Evolutionary conservation across 257 asterid species (phyloP).

Genomic region (Capsicum baccatum): DNA sequence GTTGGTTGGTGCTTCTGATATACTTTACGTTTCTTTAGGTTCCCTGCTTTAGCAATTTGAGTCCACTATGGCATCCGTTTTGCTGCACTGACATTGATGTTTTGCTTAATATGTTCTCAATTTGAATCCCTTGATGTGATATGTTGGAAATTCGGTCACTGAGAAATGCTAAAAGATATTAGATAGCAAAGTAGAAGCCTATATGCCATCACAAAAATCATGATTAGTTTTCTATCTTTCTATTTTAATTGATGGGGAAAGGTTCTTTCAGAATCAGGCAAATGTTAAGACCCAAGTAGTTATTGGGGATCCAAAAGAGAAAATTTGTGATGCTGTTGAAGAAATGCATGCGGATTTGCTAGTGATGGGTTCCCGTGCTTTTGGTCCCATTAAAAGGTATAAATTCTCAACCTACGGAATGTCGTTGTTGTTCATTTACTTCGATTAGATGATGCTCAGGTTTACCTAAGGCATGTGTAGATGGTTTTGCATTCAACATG

Average conservation of each 20-base stretch:
- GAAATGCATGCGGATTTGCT: slow-evolving; percentile 53
- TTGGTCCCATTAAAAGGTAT: slow-evolving; percentile 57
- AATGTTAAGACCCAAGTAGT: slow-evolving; percentile 48
- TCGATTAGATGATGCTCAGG: neutral
- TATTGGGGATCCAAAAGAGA: slow-evolving; percentile 58
- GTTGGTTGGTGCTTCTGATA: slow-evolving; percentile 3
- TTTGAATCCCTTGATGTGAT: neutral
- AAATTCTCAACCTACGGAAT: slow-evolving; percentile 7
- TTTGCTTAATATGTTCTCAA: neutral
- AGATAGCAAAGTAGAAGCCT: neutral
- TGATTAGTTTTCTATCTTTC: neutral
- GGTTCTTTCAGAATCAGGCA: slow-evolving; percentile 33
- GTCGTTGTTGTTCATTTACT: neutral
- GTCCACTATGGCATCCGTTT: neutral
- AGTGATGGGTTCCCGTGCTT: slow-evolving; percentile 56
- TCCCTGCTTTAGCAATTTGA: slow-evolving; percentile 5
- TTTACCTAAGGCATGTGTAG: slow-evolving; percentile 13
- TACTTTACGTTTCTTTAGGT: neutral
- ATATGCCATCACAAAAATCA: neutral
- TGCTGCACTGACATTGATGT: neutral
- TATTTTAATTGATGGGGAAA: neutral
- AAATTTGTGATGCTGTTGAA: slow-evolving; percentile 57
- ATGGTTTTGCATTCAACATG: slow-evolving; percentile 23
- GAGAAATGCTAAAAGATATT: neutral
- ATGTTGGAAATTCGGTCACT: neutral